phyloP scores from a whole-genome alignment of 345 rosid genomes.

The Eucalyptus tenuipes region DNA sequence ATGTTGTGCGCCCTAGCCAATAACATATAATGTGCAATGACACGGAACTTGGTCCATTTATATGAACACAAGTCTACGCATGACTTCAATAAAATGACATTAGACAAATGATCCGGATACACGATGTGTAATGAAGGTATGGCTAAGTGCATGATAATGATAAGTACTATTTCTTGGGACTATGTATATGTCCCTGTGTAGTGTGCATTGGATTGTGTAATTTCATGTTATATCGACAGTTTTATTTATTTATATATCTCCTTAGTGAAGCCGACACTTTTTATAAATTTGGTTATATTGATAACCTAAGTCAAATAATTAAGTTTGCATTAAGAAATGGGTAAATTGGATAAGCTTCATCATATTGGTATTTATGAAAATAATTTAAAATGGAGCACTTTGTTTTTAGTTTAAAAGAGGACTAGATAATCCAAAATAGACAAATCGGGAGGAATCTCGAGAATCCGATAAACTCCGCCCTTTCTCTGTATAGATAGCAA shows the following conservation, averaged over 20 bases:
- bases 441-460: not conserved
- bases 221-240: rapidly evolving
- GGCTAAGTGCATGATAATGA: not conserved
- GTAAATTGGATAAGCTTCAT: not conserved
- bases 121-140: rapidly evolving
- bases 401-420: not conserved
- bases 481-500: no score
- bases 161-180: no score
- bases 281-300: not conserved
- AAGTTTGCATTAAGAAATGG: not conserved
- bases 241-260: not conserved
- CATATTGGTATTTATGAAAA: not conserved
- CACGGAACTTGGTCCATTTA: not conserved
- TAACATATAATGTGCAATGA: not conserved
- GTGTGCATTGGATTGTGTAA: not conserved
- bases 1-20: not conserved
- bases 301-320: not conserved
- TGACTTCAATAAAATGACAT: not conserved
- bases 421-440: not conserved
- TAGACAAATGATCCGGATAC: rapidly evolving
- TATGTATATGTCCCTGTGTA: not conserved
- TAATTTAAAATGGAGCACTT: not conserved
- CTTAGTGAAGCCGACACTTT: rapidly evolving
- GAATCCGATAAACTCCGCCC: not conserved
- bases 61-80: not conserved